Evolutionary conservation across 495 filamentous ascomycete genomes (phyloP), one percentile per base, ranked within the genome.

Genomic region (Podospora australis): DNA sequence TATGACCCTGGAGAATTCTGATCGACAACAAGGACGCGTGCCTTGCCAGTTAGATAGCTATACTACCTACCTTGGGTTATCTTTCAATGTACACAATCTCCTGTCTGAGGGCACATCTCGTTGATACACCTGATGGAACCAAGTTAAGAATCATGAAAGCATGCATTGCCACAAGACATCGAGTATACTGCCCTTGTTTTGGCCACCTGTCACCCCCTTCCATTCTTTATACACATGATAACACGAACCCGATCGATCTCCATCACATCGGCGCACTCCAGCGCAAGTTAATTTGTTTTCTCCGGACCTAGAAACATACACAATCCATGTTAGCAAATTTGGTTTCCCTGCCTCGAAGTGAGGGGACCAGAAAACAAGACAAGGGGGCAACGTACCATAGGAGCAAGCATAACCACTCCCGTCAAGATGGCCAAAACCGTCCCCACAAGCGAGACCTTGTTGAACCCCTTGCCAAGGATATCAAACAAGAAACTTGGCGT

Each of bases 381-480:
- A 40, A 51, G 34, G n/a, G 13, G 39, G 3, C 2, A 47, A 72
- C 82, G 72, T 72, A 95, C 94, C 81, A 96, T 83, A 20, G 92
- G 92, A 40, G 83, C 82, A 58, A 97, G 71, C 49, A 86, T 73
- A 13, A 78, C 59, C 32, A 94, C 89, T 44, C 87, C 89, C 13
- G 79, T 69, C 1, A 73, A 75, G 53, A 96, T 71, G 32, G 84
- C 90, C 25, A 83, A 69, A 35, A 99, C 87, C 0, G 92, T 99
- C 20, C 75, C 70, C 1, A 96, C 65, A 55, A 99, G 76, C 56
- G 90, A 83, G 47, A 90, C 52, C 71, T 94, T 95, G 48, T 86
- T 88, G 63, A 99, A 99, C 4, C 84, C 86, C 69, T 90, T 94
- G 26, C 88, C 91, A 1, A 99, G 71, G 14, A 96, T 77, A 68